A percentile compares a stretch with the other conserved stretches of the same genome.
These are phyloP conservation scores for Quercus mongolica DNA, from an alignment of 306 rosid species.

Conservation along the genomic window DNA sequence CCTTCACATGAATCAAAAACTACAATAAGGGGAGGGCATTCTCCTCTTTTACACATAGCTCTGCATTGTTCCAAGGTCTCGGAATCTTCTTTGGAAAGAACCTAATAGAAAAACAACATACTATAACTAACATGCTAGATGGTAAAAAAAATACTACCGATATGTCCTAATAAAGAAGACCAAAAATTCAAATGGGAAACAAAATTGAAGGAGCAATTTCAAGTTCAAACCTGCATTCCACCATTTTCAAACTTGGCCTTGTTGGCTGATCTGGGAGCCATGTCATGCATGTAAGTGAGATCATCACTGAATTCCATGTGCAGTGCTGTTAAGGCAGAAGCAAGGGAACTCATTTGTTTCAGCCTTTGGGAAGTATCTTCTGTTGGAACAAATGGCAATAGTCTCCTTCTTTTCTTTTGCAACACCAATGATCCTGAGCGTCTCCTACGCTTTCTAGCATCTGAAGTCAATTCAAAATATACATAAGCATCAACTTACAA, in stretches of 20 bases:
- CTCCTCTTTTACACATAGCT: conserved; percentile 55
- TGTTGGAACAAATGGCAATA: conserved; percentile 64
- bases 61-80: conserved; percentile 68
- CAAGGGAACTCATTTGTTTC: conserved; percentile 85
- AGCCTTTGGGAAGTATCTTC: conserved; percentile 57
- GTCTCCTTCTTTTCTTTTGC: conserved; percentile 70
- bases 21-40: conserved; percentile 67
- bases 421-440: conserved; percentile 52
- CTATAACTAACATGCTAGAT: background rate
- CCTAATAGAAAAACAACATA: conserved; percentile 32
- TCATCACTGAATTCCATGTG: conserved; percentile 64
- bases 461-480: conserved; percentile 35
- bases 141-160: background rate
- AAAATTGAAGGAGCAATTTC: background rate
- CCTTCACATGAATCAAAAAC: conserved; percentile 81
- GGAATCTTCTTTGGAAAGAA: conserved; percentile 63
- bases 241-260: conserved; percentile 56
- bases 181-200: background rate
- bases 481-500: conserved; percentile 16
- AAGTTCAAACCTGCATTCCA: conserved; percentile 77
- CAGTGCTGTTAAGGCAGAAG: conserved; percentile 61
- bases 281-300: conserved; percentile 54
- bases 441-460: conserved; percentile 60
- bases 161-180: background rate
- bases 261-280: conserved; percentile 73